Evolutionary conservation across 169 alveolate species (phyloP), one percentile per base, ranked within the genome.

Genomic region (Babesia gibsoni): DNA sequence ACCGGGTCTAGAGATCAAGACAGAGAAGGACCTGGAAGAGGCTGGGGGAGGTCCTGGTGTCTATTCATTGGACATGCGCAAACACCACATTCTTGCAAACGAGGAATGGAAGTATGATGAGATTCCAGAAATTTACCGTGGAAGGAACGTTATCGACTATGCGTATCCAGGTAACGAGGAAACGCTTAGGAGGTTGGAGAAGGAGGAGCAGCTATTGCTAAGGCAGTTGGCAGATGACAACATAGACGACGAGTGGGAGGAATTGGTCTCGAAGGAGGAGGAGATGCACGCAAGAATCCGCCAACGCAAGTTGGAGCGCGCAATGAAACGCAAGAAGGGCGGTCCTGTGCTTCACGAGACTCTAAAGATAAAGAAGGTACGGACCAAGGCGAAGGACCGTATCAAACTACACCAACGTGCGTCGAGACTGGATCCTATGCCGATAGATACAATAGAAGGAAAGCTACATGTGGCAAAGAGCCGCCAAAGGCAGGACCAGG

Each of bases 31-130:
- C 27, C 73, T 82, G 66, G 89, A 72, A 49, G 85, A 56, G 23
- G 66, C 59, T 66, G 80, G 90, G 52, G 99, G 99, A 12, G 99
- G 99, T 1, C 96, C 99, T 25, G 99, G 99, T 14, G 98, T 96
- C n/a, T 97, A 94, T 78, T 90, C 91, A n/a, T 89, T 90, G 33
- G 97, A 94, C 78, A 78, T 90, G 63, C 88, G 95, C 48, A 93
- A 94, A 67, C 90, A 86, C 58, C 93, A 91, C 72, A 75, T 90
- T 14, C 91, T 96, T 30, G 96, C 88, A 33, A 81, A 94, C 63
- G 96, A 93, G 14, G 96, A 94, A 32, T 96, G 99, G 99, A 92
- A 93, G 82, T 96, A 94, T 88, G 99, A 98, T 88, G 95, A 92
- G 57, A 91, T 96, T 69, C 99, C 99, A 16, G 99, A 96, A 88